Conservation (phyloP, 306 rosid genomes). For the Vachellia pachyceras region DNA sequence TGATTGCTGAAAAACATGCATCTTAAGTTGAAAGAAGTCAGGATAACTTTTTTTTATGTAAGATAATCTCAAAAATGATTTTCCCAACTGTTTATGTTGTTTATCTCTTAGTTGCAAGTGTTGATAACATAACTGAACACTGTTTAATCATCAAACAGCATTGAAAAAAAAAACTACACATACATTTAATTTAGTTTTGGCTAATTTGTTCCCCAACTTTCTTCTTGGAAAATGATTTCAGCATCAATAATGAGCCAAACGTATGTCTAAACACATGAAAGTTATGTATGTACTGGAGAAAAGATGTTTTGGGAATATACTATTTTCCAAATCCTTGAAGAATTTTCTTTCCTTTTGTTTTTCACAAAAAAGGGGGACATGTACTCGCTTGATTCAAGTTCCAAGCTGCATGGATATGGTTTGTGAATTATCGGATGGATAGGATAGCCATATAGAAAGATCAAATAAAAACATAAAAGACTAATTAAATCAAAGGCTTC, state of each 20-base stretch:
- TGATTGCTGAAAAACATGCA: too few species aligned
- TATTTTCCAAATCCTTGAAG: not conserved
- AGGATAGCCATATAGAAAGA: conserved; percentile 12
- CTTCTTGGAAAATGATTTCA: too few species aligned
- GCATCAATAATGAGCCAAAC: not conserved
- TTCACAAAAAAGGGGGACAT: not conserved
- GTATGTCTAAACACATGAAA: not conserved
- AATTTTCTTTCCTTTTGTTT: not conserved
- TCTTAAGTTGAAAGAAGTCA: too few species aligned
- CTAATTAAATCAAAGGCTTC: conserved; percentile 5
- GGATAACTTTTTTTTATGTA: too few species aligned
- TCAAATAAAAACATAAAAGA: not conserved
- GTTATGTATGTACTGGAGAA: not conserved
- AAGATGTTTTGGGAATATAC: not conserved
- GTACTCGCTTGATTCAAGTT: not conserved
- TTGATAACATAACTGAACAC: too few species aligned
- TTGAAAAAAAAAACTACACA: too few species aligned
- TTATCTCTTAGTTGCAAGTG: too few species aligned
- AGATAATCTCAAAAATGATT: not conserved
- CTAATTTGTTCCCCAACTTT: too few species aligned
- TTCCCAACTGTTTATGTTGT: too few species aligned
- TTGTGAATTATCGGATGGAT: conserved; percentile 14
- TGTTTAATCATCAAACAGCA: not conserved
- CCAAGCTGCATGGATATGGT: not conserved
- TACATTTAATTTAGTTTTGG: too few species aligned